Evolutionary conservation across 148 eudicot genomes (phyloP).

Genomic region (Rhododendron williamsianum): DNA sequence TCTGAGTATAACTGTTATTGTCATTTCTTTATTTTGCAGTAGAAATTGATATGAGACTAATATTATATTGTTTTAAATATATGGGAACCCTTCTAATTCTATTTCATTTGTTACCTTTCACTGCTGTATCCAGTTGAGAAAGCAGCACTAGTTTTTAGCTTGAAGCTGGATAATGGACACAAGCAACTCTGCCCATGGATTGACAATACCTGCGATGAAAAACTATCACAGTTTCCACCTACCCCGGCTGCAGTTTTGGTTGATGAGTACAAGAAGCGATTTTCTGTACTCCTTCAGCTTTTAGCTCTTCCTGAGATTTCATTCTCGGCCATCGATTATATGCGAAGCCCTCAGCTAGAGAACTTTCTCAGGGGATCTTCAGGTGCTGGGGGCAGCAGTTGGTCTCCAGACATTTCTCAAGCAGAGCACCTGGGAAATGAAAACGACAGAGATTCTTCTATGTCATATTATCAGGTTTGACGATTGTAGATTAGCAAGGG

Average conservation of each 20-base stretch:
- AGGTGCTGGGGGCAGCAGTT: constrained; percentile 30
- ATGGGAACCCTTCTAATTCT: not conserved
- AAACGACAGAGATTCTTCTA: constrained; percentile 33
- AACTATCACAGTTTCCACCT: constrained; percentile 70
- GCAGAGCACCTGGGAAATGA: constrained; percentile 35
- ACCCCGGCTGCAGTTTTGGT: constrained; percentile 49
- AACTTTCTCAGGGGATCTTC: constrained; percentile 52
- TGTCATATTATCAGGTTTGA: constrained; percentile 67
- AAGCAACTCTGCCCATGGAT: constrained; percentile 88
- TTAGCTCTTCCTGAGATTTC: constrained; percentile 71
- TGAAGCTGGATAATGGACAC: constrained; percentile 87
- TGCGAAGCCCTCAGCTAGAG: constrained; percentile 61
- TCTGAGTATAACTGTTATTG: not conserved
- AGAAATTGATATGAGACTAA: not conserved
- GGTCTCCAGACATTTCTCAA: constrained; percentile 33
- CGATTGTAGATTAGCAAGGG: constrained; percentile 5
- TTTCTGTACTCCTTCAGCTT: constrained; percentile 49
- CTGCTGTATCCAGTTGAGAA: constrained; percentile 68
- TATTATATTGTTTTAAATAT: not conserved
- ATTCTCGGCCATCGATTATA: constrained; percentile 39
- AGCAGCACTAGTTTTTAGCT: constrained; percentile 82
- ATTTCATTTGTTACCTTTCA: not conserved
- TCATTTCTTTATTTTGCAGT: not conserved
- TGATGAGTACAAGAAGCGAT: constrained; percentile 62
- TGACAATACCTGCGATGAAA: constrained; percentile 77